Percentiles rank a stretch among this genome's conserved stretches.
Conservation (phyloP, 164 flowering plant genomes). For the Taxillus chinensis region DNA sequence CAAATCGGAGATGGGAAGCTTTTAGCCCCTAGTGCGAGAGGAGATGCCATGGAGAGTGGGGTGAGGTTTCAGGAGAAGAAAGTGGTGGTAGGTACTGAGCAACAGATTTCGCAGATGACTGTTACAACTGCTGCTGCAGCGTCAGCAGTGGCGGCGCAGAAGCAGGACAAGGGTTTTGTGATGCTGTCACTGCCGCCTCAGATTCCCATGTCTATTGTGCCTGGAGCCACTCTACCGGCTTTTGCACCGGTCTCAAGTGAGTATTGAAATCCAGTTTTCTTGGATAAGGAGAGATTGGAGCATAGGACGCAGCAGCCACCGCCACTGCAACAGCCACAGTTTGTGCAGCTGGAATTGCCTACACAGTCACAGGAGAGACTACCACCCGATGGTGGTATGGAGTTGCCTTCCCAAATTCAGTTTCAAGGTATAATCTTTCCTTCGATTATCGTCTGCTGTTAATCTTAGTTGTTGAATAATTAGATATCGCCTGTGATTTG, state of each 20-base stretch:
- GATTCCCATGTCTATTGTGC: slow-evolving; percentile 15
- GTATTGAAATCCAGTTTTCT: slow-evolving; percentile 32
- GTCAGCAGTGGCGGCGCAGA: slow-evolving; percentile 6
- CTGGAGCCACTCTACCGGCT: slow-evolving; percentile 6
- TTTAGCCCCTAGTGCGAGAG: slow-evolving; percentile 22
- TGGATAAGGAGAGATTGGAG: slow-evolving; percentile 80
- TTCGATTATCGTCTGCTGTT: background rate
- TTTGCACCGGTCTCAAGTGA: slow-evolving; percentile 24
- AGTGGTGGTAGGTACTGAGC: slow-evolving; percentile 39
- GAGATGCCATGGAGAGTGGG: slow-evolving; percentile 7
- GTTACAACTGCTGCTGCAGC: slow-evolving; percentile 15
- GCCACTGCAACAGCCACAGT: slow-evolving; percentile 13
- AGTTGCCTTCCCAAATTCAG: slow-evolving; percentile 33
- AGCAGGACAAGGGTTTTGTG: slow-evolving; percentile 41
- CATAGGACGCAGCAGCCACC: slow-evolving; percentile 28
- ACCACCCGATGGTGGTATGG: slow-evolving; percentile 19
- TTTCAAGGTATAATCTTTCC: slow-evolving; percentile 18
- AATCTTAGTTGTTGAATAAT: background rate
- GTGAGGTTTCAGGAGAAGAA: slow-evolving; percentile 25
- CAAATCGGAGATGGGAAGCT: too few relatives aligned
- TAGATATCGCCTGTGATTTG: background rate
- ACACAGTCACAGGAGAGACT: slow-evolving; percentile 29
- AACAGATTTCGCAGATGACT: slow-evolving; percentile 54
- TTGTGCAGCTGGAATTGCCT: slow-evolving; percentile 5
- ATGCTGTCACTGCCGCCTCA: slow-evolving; percentile 31